phyloP scores from a whole-genome alignment of 768 basidiomycete species.

The Suillus occidentalis region DNA sequence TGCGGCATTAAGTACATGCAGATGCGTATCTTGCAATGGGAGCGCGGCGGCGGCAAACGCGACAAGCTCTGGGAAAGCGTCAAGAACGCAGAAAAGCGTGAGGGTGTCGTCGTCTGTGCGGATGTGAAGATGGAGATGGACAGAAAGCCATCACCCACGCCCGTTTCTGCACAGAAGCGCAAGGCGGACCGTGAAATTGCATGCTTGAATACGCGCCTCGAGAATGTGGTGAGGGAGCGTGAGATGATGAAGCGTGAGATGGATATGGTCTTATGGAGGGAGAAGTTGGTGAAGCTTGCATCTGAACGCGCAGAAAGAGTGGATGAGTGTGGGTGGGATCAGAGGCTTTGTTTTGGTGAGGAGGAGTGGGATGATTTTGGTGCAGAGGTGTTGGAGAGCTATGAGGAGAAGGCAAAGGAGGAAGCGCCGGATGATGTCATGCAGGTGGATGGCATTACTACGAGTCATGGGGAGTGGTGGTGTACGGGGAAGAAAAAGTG shows the following conservation, averaged over 20 bases:
- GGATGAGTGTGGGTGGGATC: slow-evolving; percentile 87
- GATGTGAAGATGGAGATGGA: slow-evolving; percentile 29
- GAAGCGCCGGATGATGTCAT: slow-evolving; percentile 37
- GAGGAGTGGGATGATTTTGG: slow-evolving; percentile 76
- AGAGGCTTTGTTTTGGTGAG: slow-evolving; percentile 79
- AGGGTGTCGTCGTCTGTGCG: slow-evolving; percentile 62
- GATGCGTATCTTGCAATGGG: slow-evolving; percentile 59
- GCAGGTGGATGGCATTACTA: slow-evolving; percentile 34
- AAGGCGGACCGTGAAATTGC: slow-evolving; percentile 58
- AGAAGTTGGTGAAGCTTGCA: slow-evolving; percentile 66
- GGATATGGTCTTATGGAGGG: slow-evolving; percentile 70
- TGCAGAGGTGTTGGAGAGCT: slow-evolving; percentile 65
- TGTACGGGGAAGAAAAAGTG: slow-evolving; percentile 75
- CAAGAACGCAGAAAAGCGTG: slow-evolving; percentile 64
- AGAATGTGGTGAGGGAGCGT: slow-evolving; percentile 56
- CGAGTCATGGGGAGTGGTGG: slow-evolving; percentile 64
- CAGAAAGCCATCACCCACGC: slow-evolving; percentile 8
- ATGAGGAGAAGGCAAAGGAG: slow-evolving; percentile 47
- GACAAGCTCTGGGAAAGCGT: slow-evolving; percentile 74
- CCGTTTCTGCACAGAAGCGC: slow-evolving; percentile 40
- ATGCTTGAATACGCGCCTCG: slow-evolving; percentile 52
- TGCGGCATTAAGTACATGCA: slow-evolving; percentile 80
- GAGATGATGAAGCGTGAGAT: slow-evolving; percentile 68
- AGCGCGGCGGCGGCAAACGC: slow-evolving; percentile 60
- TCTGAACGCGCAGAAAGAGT: slow-evolving; percentile 62